Percentiles rank a stretch among this genome's conserved stretches.
Conservation (phyloP, 192 early-diverging fungal genomes). For the Coemansia sp. region DNA sequence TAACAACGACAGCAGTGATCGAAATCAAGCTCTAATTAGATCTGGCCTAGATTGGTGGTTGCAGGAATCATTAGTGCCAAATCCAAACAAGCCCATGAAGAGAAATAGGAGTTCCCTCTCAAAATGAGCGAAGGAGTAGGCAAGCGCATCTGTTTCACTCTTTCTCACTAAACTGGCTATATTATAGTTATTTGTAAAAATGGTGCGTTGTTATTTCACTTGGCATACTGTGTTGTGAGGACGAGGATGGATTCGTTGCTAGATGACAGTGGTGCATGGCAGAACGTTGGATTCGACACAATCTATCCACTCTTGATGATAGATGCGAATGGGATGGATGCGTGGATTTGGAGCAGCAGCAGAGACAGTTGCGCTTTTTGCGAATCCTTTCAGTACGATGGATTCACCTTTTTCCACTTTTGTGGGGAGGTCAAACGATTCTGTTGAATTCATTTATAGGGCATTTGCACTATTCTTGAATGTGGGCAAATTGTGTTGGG, state of each 20-base stretch:
- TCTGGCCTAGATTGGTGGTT: too few relatives aligned
- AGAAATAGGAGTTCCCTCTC: conserved; percentile 1
- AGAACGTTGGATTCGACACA: neutral
- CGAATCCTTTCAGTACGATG: neutral
- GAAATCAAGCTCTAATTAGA: neutral
- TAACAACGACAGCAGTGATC: neutral
- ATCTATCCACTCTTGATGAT: neutral
- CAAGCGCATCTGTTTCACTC: conserved; percentile 4
- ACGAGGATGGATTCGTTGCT: conserved; percentile 9
- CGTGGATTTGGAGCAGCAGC: neutral
- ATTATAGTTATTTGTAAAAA: conserved; percentile 32
- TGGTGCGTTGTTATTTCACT: conserved; percentile 33
- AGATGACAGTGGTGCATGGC: neutral
- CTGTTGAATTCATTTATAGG: too few relatives aligned
- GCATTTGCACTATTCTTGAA: too few relatives aligned
- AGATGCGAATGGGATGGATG: conserved; percentile 20
- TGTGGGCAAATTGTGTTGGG: too few relatives aligned
- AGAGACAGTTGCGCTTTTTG: neutral
- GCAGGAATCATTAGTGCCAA: too few relatives aligned
- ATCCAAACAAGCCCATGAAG: neutral
- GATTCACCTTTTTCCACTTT: neutral
- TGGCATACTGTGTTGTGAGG: neutral
- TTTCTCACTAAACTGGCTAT: conserved; percentile 10
- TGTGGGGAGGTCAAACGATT: too few relatives aligned
- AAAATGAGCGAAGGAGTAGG: neutral